phyloP scores from a whole-genome alignment of 1,284 basidiomycete genomes.

The Trichosporon faecale region DNA sequence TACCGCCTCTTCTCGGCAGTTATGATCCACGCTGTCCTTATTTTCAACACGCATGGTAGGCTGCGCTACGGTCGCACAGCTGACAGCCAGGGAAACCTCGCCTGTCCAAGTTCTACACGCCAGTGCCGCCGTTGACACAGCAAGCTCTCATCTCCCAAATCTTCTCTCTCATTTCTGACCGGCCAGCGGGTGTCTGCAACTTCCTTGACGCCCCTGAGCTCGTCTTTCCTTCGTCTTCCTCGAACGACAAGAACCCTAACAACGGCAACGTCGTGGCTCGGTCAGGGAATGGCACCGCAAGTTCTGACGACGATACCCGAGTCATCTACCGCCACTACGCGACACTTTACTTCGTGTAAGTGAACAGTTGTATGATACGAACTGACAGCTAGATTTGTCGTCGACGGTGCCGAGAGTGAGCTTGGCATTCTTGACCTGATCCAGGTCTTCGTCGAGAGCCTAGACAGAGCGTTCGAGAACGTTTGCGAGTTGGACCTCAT shows the following conservation, averaged over 20 bases:
- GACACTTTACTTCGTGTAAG: conserved; percentile 84
- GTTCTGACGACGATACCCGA: conserved; percentile 50
- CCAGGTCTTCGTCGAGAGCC: conserved; percentile 96
- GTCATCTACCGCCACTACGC: conserved; percentile 69
- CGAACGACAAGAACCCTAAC: conserved; percentile 14
- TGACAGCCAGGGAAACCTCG: conserved; percentile 85
- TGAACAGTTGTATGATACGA: neutral
- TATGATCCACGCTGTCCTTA: conserved; percentile 86
- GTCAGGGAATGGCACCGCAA: neutral
- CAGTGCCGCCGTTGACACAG: conserved; percentile 70
- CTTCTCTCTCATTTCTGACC: conserved; percentile 73
- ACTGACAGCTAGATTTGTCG: conserved; percentile 64
- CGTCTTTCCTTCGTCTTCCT: conserved; percentile 43
- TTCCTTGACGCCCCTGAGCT: conserved; percentile 89
- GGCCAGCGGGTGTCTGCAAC: conserved; percentile 78
- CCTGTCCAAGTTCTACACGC: conserved; percentile 93
- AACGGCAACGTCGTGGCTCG: conserved; percentile 13
- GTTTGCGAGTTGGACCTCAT: conserved; percentile 98
- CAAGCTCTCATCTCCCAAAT: conserved; percentile 70
- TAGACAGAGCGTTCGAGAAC: conserved; percentile 95
- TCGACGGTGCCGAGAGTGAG: conserved; percentile 92
- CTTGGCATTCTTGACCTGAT: conserved; percentile 94
- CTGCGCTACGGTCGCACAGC: conserved; percentile 44
- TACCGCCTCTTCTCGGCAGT: neutral
- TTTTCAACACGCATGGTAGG: conserved; percentile 62